phyloP scores from a whole-genome alignment of 2,329 filamentous ascomycete species.

The Calonectria hongkongensis region DNA sequence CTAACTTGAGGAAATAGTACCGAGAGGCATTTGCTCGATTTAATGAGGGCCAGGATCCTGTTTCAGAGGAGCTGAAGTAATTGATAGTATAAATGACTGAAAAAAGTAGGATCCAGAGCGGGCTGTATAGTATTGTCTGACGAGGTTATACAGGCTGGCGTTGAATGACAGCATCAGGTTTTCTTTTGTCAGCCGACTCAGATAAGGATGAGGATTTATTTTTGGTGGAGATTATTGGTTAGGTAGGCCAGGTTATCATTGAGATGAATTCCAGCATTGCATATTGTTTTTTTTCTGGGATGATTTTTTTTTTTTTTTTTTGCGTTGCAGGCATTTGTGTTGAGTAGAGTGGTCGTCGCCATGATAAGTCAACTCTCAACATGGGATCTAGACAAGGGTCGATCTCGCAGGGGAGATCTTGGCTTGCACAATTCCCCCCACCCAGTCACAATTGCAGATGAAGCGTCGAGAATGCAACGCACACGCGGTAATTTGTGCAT shows the following conservation, averaged over 20 bases:
- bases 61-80: constrained; percentile 58
- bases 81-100: background rate
- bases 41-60: constrained; percentile 44
- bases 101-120: constrained; percentile 26
- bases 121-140: constrained; percentile 38
- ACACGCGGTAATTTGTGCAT: constrained; percentile 6
- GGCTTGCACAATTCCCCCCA: background rate
- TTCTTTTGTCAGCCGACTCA: constrained; percentile 29
- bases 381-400: background rate
- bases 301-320: background rate
- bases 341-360: no score
- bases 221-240: constrained; percentile 9
- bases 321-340: background rate
- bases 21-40: constrained; percentile 57
- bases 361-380: background rate
- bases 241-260: constrained; percentile 7
- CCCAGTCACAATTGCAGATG: constrained; percentile 18
- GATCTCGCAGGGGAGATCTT: background rate
- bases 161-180: constrained; percentile 45
- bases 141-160: constrained; percentile 40
- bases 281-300: background rate
- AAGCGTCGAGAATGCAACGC: constrained; percentile 9
- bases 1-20: constrained; percentile 54
- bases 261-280: constrained; percentile 25
- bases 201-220: background rate